Evolutionary conservation across 2,329 filamentous ascomycete species (phyloP), one percentile per base, ranked within the genome.

Genomic region (Fulvia fulva): DNA sequence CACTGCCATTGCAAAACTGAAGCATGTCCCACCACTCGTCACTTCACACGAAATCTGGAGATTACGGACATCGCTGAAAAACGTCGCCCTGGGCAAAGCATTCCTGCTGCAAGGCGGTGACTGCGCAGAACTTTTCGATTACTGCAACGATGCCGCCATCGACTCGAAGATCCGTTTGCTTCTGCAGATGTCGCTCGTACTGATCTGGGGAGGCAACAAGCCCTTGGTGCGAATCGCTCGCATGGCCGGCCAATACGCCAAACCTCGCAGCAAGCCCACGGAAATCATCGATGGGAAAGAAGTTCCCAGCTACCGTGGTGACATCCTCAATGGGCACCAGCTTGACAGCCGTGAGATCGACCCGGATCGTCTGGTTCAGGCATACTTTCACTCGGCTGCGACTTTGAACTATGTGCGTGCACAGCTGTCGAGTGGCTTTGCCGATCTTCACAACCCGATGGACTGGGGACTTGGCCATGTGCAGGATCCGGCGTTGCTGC

Each of bases 81-180:
- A 96, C 77, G 94, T 96, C 5, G 94, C 94, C 5, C 79, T 89
- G 34, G 94, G 94, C 32, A 91, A 93, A 65, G 90, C 93, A 12
- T 97, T 99, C 73, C 81, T 99, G 9, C 84, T 99, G 3, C 94
- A 99, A 77, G 94, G 94, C 60, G 94, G 93, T 49, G 94, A 99
- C 77, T 99, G 94, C 71, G 94, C 94, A 16, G 94, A 99, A 78
- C 83, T 97, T 9, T 99, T 99, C 70, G 91, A 94, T 75, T 99
- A 99, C 80, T 99, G 94, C 76, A 87, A 89, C 68, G 88, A 91
- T 73, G 83, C 84, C 14, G 88, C 89, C 64, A 97, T 99, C 67
- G 91, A 97, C 76, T 88, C 90, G 63, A 99, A 97, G 80, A 91
- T 97, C 75, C 97, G 97, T 78, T 84, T 99, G 25, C 83, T 99